A percentile compares a stretch with the other conserved stretches of the same genome.
Conservation (phyloP, 1,284 basidiomycete species). For the Mycena citricolor region DNA sequence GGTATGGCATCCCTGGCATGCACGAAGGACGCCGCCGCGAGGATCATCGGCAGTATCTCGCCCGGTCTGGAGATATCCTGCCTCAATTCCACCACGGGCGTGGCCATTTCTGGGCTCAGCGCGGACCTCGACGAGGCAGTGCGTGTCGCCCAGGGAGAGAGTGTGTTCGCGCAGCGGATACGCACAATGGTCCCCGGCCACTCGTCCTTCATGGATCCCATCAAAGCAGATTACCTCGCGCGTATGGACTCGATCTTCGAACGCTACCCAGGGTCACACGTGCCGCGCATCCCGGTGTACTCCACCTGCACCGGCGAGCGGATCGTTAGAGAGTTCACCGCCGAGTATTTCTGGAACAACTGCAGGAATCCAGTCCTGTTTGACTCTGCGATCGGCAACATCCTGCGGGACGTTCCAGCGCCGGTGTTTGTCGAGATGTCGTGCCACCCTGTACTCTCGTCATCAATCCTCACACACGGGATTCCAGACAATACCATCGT, state of each 20-base stretch:
- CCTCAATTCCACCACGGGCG: conserved; percentile 38
- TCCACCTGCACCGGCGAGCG: conserved; percentile 24
- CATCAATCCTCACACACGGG: conserved; percentile 29
- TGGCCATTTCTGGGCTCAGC: conserved; percentile 37
- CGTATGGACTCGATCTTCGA: conserved; percentile 29
- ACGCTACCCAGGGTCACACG: conserved; percentile 21
- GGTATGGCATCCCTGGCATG: conserved; percentile 46
- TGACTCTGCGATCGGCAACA: conserved; percentile 24
- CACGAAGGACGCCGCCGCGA: conserved; percentile 25
- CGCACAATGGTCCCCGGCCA: conserved; percentile 37
- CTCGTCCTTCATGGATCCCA: conserved; percentile 32
- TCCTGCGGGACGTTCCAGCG: conserved; percentile 1
- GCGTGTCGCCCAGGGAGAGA: conserved; percentile 26
- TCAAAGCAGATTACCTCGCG: conserved; percentile 20
- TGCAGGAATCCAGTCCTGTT: conserved; percentile 35
- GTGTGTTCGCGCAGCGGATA: conserved; percentile 36
- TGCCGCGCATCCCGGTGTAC: conserved; percentile 24
- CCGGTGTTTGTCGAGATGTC: conserved; percentile 32
- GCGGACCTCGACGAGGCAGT: conserved; percentile 31
- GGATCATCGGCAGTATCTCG: background rate
- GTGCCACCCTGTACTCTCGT: conserved; percentile 37
- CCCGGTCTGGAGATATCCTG: conserved; percentile 36
- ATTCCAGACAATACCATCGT: conserved; percentile 25
- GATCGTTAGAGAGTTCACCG: conserved; percentile 12
- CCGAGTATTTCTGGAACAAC: conserved; percentile 38